phyloP scores from a whole-genome alignment of 2,329 filamentous ascomycete genomes.

The Phaeosphaeria sp. region DNA sequence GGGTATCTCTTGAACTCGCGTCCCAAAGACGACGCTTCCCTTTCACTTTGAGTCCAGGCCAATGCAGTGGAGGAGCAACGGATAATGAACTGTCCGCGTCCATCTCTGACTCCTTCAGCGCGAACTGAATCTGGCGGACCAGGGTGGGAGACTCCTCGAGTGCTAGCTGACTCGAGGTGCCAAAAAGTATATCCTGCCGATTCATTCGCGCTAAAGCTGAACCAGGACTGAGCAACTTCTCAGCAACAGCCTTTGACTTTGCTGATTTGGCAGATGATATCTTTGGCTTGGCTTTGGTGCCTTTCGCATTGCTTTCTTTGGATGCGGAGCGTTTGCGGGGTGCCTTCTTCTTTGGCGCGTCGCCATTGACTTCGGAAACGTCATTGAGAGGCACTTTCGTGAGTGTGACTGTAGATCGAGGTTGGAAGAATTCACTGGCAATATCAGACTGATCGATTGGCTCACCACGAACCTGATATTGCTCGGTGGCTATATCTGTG shows the following conservation, averaged over 20 bases:
- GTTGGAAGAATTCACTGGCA: conserved; percentile 34
- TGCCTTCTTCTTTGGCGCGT: conserved; percentile 21
- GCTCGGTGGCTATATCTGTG: conserved; percentile 46
- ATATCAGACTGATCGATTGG: conserved; percentile 6
- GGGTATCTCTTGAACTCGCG: conserved; percentile 41
- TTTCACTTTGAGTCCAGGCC: conserved; percentile 27
- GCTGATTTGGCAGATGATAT: conserved; percentile 33
- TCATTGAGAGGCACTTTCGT: conserved; percentile 38
- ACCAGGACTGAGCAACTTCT: conserved; percentile 47
- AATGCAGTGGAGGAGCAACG: conserved; percentile 10
- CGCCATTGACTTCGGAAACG: conserved; percentile 4
- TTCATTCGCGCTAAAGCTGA: conserved; percentile 35
- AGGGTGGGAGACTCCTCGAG: conserved; percentile 46
- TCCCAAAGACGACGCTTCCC: conserved; percentile 40
- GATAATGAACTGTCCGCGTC: conserved; percentile 13
- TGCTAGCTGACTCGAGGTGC: conserved; percentile 50
- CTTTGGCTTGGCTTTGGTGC: conserved; percentile 27
- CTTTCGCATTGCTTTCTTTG: conserved; percentile 23
- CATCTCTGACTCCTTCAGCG: conserved; percentile 43
- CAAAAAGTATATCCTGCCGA: conserved; percentile 47
- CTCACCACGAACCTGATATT: conserved; percentile 32
- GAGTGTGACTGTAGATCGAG: conserved; percentile 21
- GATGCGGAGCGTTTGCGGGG: conserved; percentile 28
- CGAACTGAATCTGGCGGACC: conserved; percentile 44
- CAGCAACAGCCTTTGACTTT: conserved; percentile 34